Base-by-base conservation (phyloP, 1,139 yeast genomes). In the Debaryomyces fabryi region DNA sequence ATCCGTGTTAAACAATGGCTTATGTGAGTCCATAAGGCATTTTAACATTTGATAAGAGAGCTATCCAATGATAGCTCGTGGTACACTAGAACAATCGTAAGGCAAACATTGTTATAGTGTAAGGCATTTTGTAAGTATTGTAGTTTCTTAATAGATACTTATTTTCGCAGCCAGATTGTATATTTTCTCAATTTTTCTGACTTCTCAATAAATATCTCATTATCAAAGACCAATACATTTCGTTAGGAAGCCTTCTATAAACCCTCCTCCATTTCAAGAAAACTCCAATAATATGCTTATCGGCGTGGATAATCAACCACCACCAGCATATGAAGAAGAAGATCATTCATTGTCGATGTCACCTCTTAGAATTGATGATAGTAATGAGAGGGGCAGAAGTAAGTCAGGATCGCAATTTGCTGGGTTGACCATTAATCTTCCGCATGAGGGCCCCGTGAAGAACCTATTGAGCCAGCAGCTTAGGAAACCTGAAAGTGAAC, bases 211-310 rank as follows among this genome's bases (percentile, higher is more conserved):
- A n/a, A n/a, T n/a, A n/a, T n/a, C n/a, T n/a, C n/a, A n/a, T n/a
- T n/a, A n/a, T n/a, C n/a, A n/a, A n/a, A n/a, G 75, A 41, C 78
- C 77, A 6, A 69, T 72, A 21, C 76, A 71, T 55, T 46, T 68
- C 15, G 50, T 69, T 20, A 55, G 77, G 44, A 59, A 63, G 33
- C 80, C 79, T 2, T 67, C 76, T 1, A 56, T 60, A 30, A 71
- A 72, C 38, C 81, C 80, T 2, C 81, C 80, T 2, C 68, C 78
- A 20, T 76, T 74, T 52, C 68, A 69, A 41, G 73, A 72, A 1
- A 70, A 64, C 41, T 15, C 38, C 5, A 47, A 58, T 4, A 56
- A 67, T 6, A 66, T 71, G 2, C 71, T 71, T 8, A 62, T 67
- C n/a, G 55, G 53, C 4, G 54, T 53, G 27, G 57, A 58, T 8